phyloP scores from a whole-genome alignment of 1,284 basidiomycete species.

The Trametes polyzona region DNA sequence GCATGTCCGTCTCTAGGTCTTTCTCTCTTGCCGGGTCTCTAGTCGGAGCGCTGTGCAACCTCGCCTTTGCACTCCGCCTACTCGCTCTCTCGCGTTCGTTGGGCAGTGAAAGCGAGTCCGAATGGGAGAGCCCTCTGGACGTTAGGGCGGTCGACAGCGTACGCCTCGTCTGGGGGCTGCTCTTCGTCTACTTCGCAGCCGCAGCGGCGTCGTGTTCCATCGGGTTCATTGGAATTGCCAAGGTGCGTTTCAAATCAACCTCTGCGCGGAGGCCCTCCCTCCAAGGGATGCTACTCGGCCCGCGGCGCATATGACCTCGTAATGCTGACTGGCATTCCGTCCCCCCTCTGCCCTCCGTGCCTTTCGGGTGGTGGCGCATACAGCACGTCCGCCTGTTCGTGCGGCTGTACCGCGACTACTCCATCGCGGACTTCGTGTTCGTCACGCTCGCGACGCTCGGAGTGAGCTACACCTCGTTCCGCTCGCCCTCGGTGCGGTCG shows the following conservation, averaged over 20 bases:
- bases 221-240: slow-evolving; percentile 69
- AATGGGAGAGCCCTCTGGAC: slow-evolving; percentile 70
- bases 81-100: slow-evolving; percentile 61
- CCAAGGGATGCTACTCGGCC: neutral
- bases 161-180: slow-evolving; percentile 66
- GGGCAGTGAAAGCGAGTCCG: slow-evolving; percentile 68
- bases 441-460: slow-evolving; percentile 58
- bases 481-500: slow-evolving; percentile 53
- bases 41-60: slow-evolving; percentile 58
- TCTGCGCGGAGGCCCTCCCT: neutral
- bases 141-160: slow-evolving; percentile 63
- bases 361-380: too few species aligned
- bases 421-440: slow-evolving; percentile 73
- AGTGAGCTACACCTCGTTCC: slow-evolving; percentile 62
- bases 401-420: slow-evolving; percentile 72
- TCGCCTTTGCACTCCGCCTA: slow-evolving; percentile 57
- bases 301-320: too few species aligned
- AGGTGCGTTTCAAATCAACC: slow-evolving; percentile 44
- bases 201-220: slow-evolving; percentile 63
- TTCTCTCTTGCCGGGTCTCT: slow-evolving; percentile 59
- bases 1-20: slow-evolving; percentile 44
- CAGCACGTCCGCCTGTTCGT: slow-evolving; percentile 59
- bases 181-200: slow-evolving; percentile 66
- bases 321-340: slow-evolving; percentile 1
- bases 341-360: neutral